Percentiles rank a stretch among this genome's conserved stretches.
Evolutionary conservation across 2,329 filamentous ascomycete species (phyloP).

Genomic region (Calonectria honghensis): DNA sequence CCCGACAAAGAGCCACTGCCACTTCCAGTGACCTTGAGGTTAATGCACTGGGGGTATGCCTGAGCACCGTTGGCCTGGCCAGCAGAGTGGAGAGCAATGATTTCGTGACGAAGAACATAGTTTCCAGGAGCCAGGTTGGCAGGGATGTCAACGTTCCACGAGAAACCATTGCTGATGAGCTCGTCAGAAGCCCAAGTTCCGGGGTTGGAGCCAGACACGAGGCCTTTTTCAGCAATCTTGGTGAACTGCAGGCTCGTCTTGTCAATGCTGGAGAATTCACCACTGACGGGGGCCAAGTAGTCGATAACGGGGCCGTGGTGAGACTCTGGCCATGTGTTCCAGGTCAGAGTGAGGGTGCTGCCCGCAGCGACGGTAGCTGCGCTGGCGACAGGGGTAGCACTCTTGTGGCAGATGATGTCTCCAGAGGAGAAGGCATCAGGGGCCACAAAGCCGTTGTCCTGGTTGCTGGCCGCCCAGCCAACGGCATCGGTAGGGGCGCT

Average conservation of each 20-base stretch:
- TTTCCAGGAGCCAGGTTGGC: slow-evolving; percentile 67
- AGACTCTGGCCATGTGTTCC: slow-evolving; percentile 79
- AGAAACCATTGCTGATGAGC: slow-evolving; percentile 67
- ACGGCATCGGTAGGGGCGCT: slow-evolving; percentile 57
- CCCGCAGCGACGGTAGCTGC: slow-evolving; percentile 74
- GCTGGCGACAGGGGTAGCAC: slow-evolving; percentile 62
- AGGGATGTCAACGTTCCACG: slow-evolving; percentile 69
- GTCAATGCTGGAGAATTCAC: slow-evolving; percentile 71
- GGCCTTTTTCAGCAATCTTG: slow-evolving; percentile 75
- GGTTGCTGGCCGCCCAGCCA: slow-evolving; percentile 60
- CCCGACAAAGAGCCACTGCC: slow-evolving; percentile 54
- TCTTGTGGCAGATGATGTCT: slow-evolving; percentile 71
- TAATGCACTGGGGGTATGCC: slow-evolving; percentile 72
- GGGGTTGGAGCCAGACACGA: slow-evolving; percentile 65
- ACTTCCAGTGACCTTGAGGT: slow-evolving; percentile 67
- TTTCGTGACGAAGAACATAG: slow-evolving; percentile 74
- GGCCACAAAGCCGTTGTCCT: slow-evolving; percentile 67
- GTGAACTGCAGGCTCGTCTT: slow-evolving; percentile 72
- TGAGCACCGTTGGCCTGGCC: slow-evolving; percentile 65
- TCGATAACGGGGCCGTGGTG: slow-evolving; percentile 78
- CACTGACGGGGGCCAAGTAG: slow-evolving; percentile 73
- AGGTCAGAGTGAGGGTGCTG: slow-evolving; percentile 74
- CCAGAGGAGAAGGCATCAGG: slow-evolving; percentile 61
- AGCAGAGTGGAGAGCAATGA: slow-evolving; percentile 72
- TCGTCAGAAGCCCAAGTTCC: slow-evolving; percentile 74